Percentiles rank a stretch among this genome's conserved stretches.
phyloP scores from a whole-genome alignment of 139 green algal species.

The Auxenochlorella pyrenoidosa region DNA sequence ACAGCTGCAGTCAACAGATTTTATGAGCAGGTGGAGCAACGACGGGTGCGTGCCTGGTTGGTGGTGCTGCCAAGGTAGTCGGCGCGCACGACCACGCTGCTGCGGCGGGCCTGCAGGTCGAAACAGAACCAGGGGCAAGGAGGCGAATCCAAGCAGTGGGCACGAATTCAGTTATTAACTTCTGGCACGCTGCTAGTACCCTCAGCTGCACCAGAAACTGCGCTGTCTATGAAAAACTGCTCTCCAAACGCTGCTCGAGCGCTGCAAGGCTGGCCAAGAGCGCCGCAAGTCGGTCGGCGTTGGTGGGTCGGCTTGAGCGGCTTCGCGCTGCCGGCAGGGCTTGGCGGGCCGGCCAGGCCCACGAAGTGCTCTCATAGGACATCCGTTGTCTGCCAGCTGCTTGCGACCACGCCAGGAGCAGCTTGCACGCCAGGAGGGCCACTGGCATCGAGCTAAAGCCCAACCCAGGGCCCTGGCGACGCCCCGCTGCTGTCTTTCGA shows the following conservation, averaged over 20 bases:
- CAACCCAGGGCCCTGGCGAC: background rate
- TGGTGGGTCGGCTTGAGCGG: background rate
- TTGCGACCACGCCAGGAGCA: background rate
- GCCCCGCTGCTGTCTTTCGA: background rate
- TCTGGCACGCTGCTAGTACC: background rate
- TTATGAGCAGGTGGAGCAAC: no score
- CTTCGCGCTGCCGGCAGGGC: background rate
- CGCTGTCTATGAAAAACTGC: no score
- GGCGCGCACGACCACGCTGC: conserved; percentile 64
- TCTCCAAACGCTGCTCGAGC: background rate
- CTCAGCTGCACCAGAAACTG: background rate
- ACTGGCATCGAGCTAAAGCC: background rate
- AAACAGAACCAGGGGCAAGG: background rate
- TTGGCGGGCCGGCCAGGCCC: background rate
- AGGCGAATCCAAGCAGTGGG: background rate
- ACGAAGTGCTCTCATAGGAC: background rate
- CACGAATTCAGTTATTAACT: background rate
- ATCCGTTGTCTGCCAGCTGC: background rate
- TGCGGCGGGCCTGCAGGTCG: conserved; percentile 3
- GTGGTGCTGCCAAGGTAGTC: conserved; percentile 79
- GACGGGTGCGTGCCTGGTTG: conserved; percentile 70
- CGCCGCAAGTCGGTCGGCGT: background rate
- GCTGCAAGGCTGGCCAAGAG: no score
- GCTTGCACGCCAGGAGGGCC: background rate
- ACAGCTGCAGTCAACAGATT: no score